Evolutionary conservation across 208 protist genomes (phyloP), one percentile per base, ranked within the genome.

Genomic region (Leptomonas seymouri): DNA sequence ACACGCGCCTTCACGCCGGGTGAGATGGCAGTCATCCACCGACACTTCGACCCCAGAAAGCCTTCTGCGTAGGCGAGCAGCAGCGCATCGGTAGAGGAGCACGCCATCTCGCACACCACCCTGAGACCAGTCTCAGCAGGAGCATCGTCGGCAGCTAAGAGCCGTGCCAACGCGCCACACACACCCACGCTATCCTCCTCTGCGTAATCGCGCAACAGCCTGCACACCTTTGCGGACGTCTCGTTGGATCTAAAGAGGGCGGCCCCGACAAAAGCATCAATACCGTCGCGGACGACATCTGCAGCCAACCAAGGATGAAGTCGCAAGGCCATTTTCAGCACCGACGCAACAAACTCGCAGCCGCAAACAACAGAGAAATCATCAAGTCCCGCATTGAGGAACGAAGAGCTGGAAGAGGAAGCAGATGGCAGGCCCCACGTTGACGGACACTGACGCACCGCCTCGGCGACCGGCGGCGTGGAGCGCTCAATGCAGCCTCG

Each of bases 331-430:
- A 91, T 71, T 39, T 67, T 75, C 44, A 91, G 49, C 27, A 91
- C 27, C 14, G 73, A 71, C 48, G 82, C 76, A 14, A 89, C 51
- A 50, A 88, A 79, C 64, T 91, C 86, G 48, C 75, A 84, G 34
- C 50, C 60, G 57, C 84, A 81, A 49, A 80, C 44, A 4, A 74
- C n/a, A 39, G 67, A 63, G 49, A 81, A 63, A 50, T 73, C 50
- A 23, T 81, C 79, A 27, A 50, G 44, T n/a, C 50, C 44, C 25
- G 1, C n/a, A 31, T 25, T 27, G 0, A 14, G 27, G 14, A 28
- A 28, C 51, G 49, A 12, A 14, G n/a, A n/a, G 50, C 8, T 8
- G 23, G 23, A 4, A 55, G 45, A 3, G 41, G 56, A 21, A 28
- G 48, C 41, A 12, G 39, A n/a, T 3, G 57, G 18, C 20, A 41